Conservation (phyloP, 2,329 filamentous ascomycete genomes). For the Phyllosticta paracitricarpa region DNA sequence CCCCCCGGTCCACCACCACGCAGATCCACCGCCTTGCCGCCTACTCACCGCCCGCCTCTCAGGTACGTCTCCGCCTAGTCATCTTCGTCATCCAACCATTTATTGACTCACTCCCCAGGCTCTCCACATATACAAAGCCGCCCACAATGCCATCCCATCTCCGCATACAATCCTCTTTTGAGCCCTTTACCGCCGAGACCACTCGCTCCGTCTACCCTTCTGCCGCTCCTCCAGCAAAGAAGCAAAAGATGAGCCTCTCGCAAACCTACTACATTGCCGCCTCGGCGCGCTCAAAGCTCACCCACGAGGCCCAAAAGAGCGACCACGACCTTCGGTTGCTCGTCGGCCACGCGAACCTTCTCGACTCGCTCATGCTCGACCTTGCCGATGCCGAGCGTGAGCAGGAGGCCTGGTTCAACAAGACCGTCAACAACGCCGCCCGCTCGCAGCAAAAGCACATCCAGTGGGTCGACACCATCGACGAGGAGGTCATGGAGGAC, state of each 20-base stretch:
- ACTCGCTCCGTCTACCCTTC: constrained; percentile 31
- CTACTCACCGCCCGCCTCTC: constrained; percentile 9
- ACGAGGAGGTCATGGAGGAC: constrained; percentile 64
- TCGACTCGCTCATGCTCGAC: constrained; percentile 86
- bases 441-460: constrained; percentile 59
- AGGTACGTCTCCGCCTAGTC: constrained; percentile 7
- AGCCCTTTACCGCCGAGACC: constrained; percentile 35
- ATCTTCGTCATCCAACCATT: constrained; percentile 5
- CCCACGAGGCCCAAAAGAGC: constrained; percentile 74
- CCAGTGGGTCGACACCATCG: constrained; percentile 75
- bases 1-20: background rate
- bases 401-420: constrained; percentile 97
- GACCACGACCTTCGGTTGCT: constrained; percentile 93
- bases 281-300: constrained; percentile 93
- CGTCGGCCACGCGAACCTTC: constrained; percentile 95
- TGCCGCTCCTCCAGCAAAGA: constrained; percentile 35
- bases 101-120: constrained; percentile 10
- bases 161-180: constrained; percentile 36
- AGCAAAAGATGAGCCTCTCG: constrained; percentile 93
- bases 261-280: constrained; percentile 98
- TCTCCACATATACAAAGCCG: background rate
- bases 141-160: constrained; percentile 39
- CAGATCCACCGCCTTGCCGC: constrained; percentile 4
- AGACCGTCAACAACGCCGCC: constrained; percentile 71
- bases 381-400: constrained; percentile 90